Conservation (phyloP, 2,329 filamentous ascomycete genomes). For the Talaromyces albobiverticillius region DNA sequence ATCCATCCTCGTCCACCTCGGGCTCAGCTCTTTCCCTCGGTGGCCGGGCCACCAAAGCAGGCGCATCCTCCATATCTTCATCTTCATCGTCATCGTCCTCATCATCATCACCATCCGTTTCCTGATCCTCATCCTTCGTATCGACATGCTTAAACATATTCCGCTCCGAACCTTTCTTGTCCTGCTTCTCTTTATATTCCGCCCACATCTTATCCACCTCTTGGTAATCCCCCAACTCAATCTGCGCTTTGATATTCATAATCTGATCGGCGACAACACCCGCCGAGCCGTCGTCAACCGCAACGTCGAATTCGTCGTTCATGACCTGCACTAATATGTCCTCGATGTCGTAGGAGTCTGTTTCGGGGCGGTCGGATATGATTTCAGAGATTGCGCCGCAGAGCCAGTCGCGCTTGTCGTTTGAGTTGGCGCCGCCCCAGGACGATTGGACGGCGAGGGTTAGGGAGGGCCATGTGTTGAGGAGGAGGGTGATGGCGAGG, state of each 20-base stretch:
- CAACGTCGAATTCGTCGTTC: conserved; percentile 92
- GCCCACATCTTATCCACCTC: conserved; percentile 62
- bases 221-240: conserved; percentile 53
- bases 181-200: conserved; percentile 36
- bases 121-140: conserved; percentile 54
- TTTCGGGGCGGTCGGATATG: conserved; percentile 59
- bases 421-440: conserved; percentile 80
- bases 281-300: conserved; percentile 84
- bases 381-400: conserved; percentile 82
- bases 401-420: conserved; percentile 95
- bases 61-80: conserved; percentile 66
- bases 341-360: conserved; percentile 78
- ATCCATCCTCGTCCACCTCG: conserved; percentile 77
- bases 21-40: conserved; percentile 65
- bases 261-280: conserved; percentile 71
- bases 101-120: conserved; percentile 54
- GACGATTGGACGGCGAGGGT: conserved; percentile 80
- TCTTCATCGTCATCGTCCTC: conserved; percentile 67
- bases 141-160: conserved; percentile 37
- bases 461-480: conserved; percentile 86
- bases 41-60: conserved; percentile 53
- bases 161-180: conserved; percentile 27
- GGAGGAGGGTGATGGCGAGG: conserved; percentile 76
- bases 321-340: conserved; percentile 83
- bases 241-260: conserved; percentile 62